Percentiles rank a stretch among this genome's conserved stretches.
Evolutionary conservation across 116 monocot species (phyloP).

Genomic region (Posidonia oceanica): DNA sequence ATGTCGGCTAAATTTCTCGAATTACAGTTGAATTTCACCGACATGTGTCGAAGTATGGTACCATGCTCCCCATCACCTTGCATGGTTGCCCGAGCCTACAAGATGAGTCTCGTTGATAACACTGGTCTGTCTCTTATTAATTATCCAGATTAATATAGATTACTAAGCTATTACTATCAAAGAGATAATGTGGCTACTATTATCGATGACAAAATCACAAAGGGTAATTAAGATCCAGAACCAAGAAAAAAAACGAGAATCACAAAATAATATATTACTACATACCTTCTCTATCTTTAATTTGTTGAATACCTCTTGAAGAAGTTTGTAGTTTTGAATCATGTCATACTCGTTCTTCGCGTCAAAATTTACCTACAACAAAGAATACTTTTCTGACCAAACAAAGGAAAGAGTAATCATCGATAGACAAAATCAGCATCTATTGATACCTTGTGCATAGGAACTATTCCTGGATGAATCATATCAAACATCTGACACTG

Average conservation of each 20-base stretch:
- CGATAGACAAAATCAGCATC: not conserved
- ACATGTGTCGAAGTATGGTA: too few relatives aligned
- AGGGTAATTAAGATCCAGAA: not conserved
- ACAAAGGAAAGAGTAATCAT: not conserved
- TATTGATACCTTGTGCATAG: constrained; percentile 78
- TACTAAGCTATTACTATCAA: not conserved
- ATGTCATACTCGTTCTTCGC: constrained; percentile 81
- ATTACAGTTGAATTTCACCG: too few relatives aligned
- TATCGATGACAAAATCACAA: not conserved
- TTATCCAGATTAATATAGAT: not conserved
- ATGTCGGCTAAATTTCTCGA: too few relatives aligned
- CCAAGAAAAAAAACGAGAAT: not conserved
- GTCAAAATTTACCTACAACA: constrained; percentile 16
- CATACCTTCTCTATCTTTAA: constrained; percentile 71
- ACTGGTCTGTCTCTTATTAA: too few relatives aligned
- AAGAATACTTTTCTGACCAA: not conserved
- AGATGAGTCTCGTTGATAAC: too few relatives aligned
- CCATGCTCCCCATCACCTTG: too few relatives aligned
- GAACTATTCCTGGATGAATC: constrained; percentile 75
- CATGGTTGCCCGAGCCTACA: too few relatives aligned
- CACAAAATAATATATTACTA: not conserved
- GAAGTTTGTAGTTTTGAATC: constrained; percentile 97
- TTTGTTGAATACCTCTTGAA: constrained; percentile 86
- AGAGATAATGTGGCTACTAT: not conserved
- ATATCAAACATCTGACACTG: constrained; percentile 98